These are phyloP conservation scores for Codiaeum variegatum DNA, from an alignment of 441 rosid species.

Conservation along the genomic window DNA sequence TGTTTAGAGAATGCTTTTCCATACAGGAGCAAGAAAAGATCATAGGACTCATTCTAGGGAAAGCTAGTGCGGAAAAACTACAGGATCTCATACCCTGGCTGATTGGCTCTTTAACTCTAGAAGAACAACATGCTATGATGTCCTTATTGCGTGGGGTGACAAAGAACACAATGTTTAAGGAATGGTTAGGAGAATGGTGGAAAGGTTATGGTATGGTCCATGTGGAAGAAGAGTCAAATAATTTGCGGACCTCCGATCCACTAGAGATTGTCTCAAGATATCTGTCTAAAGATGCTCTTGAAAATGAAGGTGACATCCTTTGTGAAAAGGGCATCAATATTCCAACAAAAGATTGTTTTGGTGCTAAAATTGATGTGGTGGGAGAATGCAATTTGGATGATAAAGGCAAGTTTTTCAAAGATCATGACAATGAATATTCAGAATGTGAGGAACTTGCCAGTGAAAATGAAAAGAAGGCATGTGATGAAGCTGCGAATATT, in stretches of 20 bases:
- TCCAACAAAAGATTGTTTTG: constrained; percentile 21
- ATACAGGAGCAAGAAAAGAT: constrained; percentile 78
- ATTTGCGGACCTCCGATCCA: constrained; percentile 41
- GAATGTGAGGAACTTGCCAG: constrained; percentile 30
- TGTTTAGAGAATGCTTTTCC: constrained; percentile 56
- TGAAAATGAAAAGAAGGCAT: constrained; percentile 27
- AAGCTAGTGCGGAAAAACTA: constrained; percentile 63
- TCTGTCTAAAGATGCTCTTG: constrained; percentile 39
- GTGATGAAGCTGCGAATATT: constrained; percentile 27
- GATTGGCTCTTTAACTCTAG: constrained; percentile 49
- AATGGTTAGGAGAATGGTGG: constrained; percentile 91
- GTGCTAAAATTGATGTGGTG: constrained; percentile 22
- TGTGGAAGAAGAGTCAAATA: constrained; percentile 32
- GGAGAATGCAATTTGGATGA: constrained; percentile 27
- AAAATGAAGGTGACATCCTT: constrained; percentile 26
- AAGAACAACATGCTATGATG: constrained; percentile 57
- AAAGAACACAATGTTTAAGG: constrained; percentile 75
- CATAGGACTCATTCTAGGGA: constrained; percentile 68
- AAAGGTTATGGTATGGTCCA: constrained; percentile 39
- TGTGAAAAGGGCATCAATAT: constrained; percentile 15
- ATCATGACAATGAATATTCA: constrained; percentile 23
- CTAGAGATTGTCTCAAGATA: constrained; percentile 60
- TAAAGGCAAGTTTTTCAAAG: constrained; percentile 23
- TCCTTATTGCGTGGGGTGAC: constrained; percentile 62
- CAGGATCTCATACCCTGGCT: constrained; percentile 87